A percentile compares a stretch with the other conserved stretches of the same genome.
Evolutionary conservation across 257 asterid species (phyloP).

Genomic region (Solanum virginianum): DNA sequence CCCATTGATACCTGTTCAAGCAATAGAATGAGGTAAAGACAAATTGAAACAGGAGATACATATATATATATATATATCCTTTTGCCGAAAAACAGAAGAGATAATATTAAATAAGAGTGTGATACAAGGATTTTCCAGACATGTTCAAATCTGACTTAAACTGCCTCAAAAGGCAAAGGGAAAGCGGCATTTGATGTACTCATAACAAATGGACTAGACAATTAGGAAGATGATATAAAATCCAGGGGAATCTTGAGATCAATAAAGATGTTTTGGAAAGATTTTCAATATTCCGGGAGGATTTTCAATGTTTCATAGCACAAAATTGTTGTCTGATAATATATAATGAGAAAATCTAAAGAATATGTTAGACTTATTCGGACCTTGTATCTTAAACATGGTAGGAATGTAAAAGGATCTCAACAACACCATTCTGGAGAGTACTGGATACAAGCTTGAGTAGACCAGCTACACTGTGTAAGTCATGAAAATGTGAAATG

Average conservation of each 20-base stretch:
- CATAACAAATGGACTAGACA: neutral
- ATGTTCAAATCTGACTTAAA: neutral
- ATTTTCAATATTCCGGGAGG: neutral
- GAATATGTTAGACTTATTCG: neutral
- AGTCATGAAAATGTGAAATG: neutral
- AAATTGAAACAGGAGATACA: neutral
- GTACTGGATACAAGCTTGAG: neutral
- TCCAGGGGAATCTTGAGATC: neutral
- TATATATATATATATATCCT: too few species aligned
- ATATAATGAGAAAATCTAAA: neutral
- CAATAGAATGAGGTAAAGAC: conserved; percentile 2
- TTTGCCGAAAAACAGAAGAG: neutral
- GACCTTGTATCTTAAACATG: neutral
- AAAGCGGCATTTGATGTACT: neutral
- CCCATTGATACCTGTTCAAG: conserved; percentile 82
- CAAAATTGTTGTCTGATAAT: neutral
- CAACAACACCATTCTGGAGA: neutral
- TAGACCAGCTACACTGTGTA: neutral
- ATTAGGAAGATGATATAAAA: neutral
- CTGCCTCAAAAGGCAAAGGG: neutral
- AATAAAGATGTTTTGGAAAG: neutral
- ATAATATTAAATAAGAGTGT: neutral
- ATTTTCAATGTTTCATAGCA: neutral
- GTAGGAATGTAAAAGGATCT: neutral
- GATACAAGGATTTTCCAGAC: neutral